Evolutionary conservation across 129 eudicot genomes (phyloP).

Genomic region (Gnaphalium uliginosum): DNA sequence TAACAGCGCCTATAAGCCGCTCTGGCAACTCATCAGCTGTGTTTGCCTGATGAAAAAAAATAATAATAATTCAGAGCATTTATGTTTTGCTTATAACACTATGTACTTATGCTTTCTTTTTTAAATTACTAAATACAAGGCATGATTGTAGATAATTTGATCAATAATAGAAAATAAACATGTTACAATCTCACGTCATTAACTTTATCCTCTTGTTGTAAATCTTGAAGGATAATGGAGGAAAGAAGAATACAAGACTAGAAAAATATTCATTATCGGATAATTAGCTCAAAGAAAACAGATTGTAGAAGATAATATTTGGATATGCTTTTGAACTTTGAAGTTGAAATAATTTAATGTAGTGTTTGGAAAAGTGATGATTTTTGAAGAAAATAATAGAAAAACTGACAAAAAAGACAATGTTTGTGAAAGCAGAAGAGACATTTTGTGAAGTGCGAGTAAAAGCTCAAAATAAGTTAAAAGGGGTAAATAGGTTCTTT

Average conservation of each 20-base stretch:
- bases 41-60: conserved; percentile 64
- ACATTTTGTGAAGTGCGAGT: not conserved
- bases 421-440: not conserved
- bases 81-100: not conserved
- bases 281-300: not conserved
- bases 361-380: not conserved
- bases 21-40: conserved; percentile 88
- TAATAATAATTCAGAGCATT: not conserved
- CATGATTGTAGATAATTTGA: not conserved
- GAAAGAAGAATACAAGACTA: not conserved
- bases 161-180: conserved; percentile 1
- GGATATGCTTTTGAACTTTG: not conserved
- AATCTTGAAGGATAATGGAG: not conserved
- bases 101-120: not conserved
- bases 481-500: not conserved
- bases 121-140: not conserved
- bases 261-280: not conserved
- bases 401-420: not conserved
- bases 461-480: not conserved
- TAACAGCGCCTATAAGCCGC: conserved; percentile 86
- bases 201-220: not conserved
- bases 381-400: not conserved
- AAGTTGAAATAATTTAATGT: not conserved
- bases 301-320: not conserved
- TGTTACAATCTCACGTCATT: conserved; percentile 4